Base-by-base conservation (phyloP, 352 stramenopile genomes). In the Phytophthora uliginosa region DNA sequence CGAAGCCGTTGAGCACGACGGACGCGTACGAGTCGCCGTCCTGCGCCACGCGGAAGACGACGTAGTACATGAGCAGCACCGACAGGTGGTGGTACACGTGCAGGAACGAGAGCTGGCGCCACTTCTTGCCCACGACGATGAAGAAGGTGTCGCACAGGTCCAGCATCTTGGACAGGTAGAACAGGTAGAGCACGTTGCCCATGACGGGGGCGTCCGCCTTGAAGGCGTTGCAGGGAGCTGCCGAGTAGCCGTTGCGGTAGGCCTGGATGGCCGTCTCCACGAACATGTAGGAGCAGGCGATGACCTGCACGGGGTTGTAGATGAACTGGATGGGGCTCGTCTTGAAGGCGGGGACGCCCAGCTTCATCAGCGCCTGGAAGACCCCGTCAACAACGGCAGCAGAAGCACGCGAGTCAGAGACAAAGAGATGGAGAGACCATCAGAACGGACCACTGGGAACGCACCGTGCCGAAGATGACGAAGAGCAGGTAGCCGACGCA, bases 41-140 rank as follows among this genome's bases (percentile, higher is more conserved):
- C 69, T 98, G 98, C 34, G 92, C 92, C 5, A 95, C 85, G 76
- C 98, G 95, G 48, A 95, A 86, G 72, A 96, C 97, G 33, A 99
- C 73, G 95, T 97, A 99, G 84, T 98, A 98, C 91, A 98, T 71
- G 53, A 98, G 77, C 70, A 99, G 98, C 69, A 99, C 98, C 66
- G 90, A 98, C 55, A 92, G 89, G 82, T 99, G 97, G 85, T 99
- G 97, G 87, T 99, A 99, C 17, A 99, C 95, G 78, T 99, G 97
- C 42, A 99, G 83, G 78, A 99, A 98, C 7, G 88, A 98, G 54
- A 99, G 89, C 77, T 98, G 96, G 66, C 95, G 94, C 95, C 95
- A 99, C 77, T 99, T 98, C 80, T 99, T 99, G 66, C 95, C 93
- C 17, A 98, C 63, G 26, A 99, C 93, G 74, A 99, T 99, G 77